These are phyloP conservation scores for Xylariaceae sp. DNA, from an alignment of 2,329 filamentous ascomycete species.

Conservation along the genomic window DNA sequence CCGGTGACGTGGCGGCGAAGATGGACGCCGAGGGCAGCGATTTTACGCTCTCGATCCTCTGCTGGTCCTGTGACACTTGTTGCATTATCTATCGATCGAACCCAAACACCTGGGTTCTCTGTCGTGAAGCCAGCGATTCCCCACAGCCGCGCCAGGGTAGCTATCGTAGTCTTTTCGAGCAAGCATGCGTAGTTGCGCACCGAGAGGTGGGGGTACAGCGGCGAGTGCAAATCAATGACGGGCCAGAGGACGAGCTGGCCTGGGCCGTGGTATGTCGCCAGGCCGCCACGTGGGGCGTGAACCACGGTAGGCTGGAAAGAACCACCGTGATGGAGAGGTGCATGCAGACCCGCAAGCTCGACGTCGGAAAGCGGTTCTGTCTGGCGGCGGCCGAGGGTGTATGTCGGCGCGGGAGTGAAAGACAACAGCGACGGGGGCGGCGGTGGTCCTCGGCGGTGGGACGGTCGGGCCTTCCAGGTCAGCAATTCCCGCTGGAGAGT, in stretches of 20 bases:
- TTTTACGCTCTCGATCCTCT: slow-evolving; percentile 57
- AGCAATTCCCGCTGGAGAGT: slow-evolving; percentile 48
- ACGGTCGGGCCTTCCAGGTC: slow-evolving; percentile 46
- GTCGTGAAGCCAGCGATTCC: slow-evolving; percentile 61
- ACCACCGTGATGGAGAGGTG: slow-evolving; percentile 36
- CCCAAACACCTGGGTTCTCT: slow-evolving; percentile 84
- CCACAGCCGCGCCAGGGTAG: slow-evolving; percentile 52
- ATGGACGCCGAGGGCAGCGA: slow-evolving; percentile 90
- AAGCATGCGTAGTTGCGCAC: slow-evolving; percentile 74
- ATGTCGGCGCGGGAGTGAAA: slow-evolving; percentile 78
- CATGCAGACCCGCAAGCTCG: slow-evolving; percentile 44
- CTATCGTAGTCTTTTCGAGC: slow-evolving; percentile 73
- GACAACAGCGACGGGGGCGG: slow-evolving; percentile 72
- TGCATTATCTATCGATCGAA: slow-evolving; percentile 28
- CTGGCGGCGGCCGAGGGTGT: slow-evolving; percentile 86
- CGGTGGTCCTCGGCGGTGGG: slow-evolving; percentile 27
- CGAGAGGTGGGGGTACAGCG: slow-evolving; percentile 53
- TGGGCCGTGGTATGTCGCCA: slow-evolving; percentile 92
- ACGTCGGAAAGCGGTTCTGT: slow-evolving; percentile 40
- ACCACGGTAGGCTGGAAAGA: slow-evolving; percentile 52
- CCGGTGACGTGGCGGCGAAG: slow-evolving; percentile 77
- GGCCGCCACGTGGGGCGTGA: slow-evolving; percentile 75
- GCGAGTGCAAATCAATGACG: slow-evolving; percentile 70
- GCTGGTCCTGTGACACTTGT: slow-evolving; percentile 24
- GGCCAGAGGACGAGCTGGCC: slow-evolving; percentile 93